phyloP scores from a whole-genome alignment of 345 rosid genomes.

The Conringia planisiliqua region DNA sequence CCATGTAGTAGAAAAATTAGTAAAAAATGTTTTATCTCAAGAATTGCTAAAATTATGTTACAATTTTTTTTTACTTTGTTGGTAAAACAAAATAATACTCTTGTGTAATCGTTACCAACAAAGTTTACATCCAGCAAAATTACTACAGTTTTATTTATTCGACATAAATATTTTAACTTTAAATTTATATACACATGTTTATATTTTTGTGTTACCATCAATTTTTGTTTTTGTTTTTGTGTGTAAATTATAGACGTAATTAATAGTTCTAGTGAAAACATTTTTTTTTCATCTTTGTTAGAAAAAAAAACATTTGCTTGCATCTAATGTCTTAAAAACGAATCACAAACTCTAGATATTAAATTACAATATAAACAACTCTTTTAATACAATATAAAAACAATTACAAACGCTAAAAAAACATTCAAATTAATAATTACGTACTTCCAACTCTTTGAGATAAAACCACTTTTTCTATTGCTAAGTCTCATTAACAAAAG shows the following conservation, averaged over 20 bases:
- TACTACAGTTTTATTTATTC: neutral
- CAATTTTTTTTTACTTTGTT: neutral
- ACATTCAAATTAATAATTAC: neutral
- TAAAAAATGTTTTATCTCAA: neutral
- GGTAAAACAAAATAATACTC: neutral
- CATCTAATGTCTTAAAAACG: neutral
- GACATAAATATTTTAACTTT: neutral
- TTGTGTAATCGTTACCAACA: neutral
- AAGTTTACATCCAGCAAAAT: neutral
- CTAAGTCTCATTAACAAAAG: neutral
- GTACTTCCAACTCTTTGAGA: neutral
- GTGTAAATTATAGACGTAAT: neutral
- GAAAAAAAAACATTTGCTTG: no score
- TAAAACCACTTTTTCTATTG: neutral
- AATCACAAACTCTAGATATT: neutral
- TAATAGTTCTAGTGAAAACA: no score
- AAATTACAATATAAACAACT: neutral
- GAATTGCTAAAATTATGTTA: neutral
- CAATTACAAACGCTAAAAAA: neutral
- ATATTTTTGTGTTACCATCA: neutral
- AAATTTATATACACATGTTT: neutral
- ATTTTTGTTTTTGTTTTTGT: neutral
- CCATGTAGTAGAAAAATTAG: no score
- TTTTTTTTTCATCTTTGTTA: no score
- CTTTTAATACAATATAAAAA: neutral